Evolutionary conservation across 805 yeast species (phyloP), one percentile per base, ranked within the genome.

Genomic region (Starmerella bombi): DNA sequence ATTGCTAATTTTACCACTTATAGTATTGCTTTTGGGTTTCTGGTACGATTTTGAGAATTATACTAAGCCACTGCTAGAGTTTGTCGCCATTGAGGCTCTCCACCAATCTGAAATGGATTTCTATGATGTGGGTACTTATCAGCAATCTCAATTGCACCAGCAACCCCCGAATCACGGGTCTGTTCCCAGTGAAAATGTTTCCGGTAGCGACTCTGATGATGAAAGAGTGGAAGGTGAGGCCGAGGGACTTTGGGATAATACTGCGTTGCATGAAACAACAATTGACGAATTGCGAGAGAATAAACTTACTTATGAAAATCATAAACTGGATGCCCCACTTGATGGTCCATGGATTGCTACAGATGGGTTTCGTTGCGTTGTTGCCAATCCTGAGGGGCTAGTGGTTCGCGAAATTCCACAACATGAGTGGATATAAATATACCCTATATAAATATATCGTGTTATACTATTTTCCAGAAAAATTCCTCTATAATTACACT

Each of bases 271-370:
- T 12, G 32, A 19, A 18, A 15, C 8, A 9, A 83, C 94, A 0
- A 67, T 83, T 28, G 94, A 83, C 56, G 94, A 83, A 56, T 63
- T 76, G 37, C 66, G 94, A 44, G 94, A 84, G 55, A 54, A 69
- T 34, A 67, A 75, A 51, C 79, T 74, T 49, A 74, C 74, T 6
- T 88, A 85, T 51, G 77, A 75, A 34, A 86, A 82, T 58, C 94
- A 94, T 2, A 73, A 73, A 49, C 59, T 83, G 50, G 67, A 77
- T 0, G 72, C 70, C 37, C 71, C 73, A 4, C 61, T 88, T 34
- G 94, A 84, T 49, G 93, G 93, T 0, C 95, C 97, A 0, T 73
- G 93, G 72, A 65, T 86, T 25, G 80, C 61, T 1, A 64, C 77
- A 14, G 84, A 78, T 46, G 74, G 74, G 1, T 67, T 66, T 22